phyloP scores from a whole-genome alignment of 2,329 filamentous ascomycete species.

The Cytospora paraplurivora region DNA sequence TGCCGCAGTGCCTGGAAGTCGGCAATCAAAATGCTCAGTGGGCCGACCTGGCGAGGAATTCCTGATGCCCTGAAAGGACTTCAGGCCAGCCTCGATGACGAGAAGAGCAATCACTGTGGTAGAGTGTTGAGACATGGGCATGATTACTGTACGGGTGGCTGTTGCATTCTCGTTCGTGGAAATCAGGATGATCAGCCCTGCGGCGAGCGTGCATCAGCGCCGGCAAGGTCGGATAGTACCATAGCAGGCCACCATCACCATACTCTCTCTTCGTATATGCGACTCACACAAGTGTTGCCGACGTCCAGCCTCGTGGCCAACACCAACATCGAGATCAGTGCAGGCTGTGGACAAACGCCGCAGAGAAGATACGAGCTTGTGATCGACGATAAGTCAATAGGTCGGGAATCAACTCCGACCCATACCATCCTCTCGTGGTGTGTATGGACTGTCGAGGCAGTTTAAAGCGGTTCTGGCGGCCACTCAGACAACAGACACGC shows the following conservation, averaged over 20 bases:
- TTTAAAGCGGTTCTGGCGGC: constrained; percentile 13
- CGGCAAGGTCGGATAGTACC: constrained; percentile 15
- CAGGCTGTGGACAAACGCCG: neutral
- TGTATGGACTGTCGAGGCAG: neutral
- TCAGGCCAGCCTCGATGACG: constrained; percentile 19
- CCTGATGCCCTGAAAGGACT: constrained; percentile 21
- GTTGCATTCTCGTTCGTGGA: neutral
- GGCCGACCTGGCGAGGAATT: constrained; percentile 14
- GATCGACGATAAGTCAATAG: neutral
- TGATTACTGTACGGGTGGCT: neutral
- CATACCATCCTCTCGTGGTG: constrained; percentile 8
- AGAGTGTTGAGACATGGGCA: neutral
- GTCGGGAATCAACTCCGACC: constrained; percentile 3
- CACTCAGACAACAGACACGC: constrained; percentile 13
- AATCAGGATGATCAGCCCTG: neutral
- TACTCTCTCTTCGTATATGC: neutral
- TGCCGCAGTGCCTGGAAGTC: constrained; percentile 13
- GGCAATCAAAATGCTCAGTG: constrained; percentile 17
- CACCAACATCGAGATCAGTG: neutral
- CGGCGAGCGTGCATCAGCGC: constrained; percentile 1
- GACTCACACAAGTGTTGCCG: neutral
- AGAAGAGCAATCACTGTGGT: constrained; percentile 16
- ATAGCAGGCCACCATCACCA: neutral
- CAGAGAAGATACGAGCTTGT: neutral
- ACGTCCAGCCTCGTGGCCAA: neutral